Evolutionary conservation across 805 yeast species (phyloP), one percentile per base, ranked within the genome.

Genomic region (Nakazawaea ernobii): DNA sequence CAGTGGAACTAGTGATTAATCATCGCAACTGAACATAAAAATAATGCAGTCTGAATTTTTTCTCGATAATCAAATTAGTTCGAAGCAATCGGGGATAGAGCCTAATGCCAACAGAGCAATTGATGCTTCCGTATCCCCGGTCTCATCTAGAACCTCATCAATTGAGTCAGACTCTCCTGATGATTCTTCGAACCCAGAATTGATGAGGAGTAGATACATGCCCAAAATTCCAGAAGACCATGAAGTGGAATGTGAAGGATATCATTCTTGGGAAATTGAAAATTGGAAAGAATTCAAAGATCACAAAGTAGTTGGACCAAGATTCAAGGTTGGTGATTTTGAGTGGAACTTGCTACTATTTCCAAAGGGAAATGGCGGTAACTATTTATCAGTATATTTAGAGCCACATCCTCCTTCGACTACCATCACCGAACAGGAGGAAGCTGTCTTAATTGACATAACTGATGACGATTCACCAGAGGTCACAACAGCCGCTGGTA

Each of bases 291-390:
- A 57, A 5, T 52, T 60, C 13, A 64, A 61, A 33, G 61, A 66
- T 9, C 71, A 71, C 32, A 67, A 63, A 45, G 55, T 52, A 26
- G 43, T 55, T 10, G 69, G 81, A 48, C 71, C 79, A 0, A 59
- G 62, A 15, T 82, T 80, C 53, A 65, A 62, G 43, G 74, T 82
- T 52, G 92, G 89, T 1, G 82, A 75, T 1, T 79, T 63, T 56
- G 77, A 77, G 35, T 86, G 88, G 83, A 80, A 81, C 54, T 60
- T 90, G 2, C 68, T 92, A 36, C 61, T 92, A 32, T 87, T 90
- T 60, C 96, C 96, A 0, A 75, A 75, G 42, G 94, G 95, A 1
- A 85, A 83, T 55, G 71, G 76, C 41, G 70, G 77, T 44, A 72
- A 72, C 51, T 69, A 73, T 48, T 63, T 88, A 7, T 88, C 97